Conservation (phyloP, 768 basidiomycete genomes). For the Tulasnella sp. region DNA sequence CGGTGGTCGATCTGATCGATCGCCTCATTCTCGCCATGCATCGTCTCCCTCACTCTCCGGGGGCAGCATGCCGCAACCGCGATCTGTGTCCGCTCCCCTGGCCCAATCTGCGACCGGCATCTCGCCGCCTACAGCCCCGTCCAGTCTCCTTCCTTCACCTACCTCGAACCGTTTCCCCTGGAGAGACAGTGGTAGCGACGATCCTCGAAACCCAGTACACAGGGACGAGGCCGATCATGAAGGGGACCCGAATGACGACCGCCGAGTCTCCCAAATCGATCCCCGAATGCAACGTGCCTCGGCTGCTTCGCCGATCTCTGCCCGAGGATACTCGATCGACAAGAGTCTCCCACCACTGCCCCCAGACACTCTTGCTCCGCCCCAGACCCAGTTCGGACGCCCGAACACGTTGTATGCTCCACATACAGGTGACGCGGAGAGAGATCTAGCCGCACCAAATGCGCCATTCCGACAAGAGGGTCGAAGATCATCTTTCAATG, state of each 20-base stretch:
- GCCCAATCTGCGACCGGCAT: conserved; percentile 51
- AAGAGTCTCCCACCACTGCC: conserved; percentile 82
- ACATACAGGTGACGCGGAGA: conserved; percentile 51
- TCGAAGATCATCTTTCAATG: conserved; percentile 78
- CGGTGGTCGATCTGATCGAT: conserved; percentile 46
- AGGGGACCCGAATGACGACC: conserved; percentile 12
- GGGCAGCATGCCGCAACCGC: conserved; percentile 32
- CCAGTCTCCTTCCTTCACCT: conserved; percentile 74
- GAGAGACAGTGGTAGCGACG: conserved; percentile 37
- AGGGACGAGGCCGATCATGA: conserved; percentile 29
- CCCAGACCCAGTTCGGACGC: conserved; percentile 58
- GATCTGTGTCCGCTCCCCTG: conserved; percentile 32
- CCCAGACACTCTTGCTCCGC: conserved; percentile 47
- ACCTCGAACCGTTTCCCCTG: conserved; percentile 55
- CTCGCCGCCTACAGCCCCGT: conserved; percentile 75
- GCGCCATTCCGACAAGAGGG: conserved; percentile 46
- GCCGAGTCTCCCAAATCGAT: conserved; percentile 42
- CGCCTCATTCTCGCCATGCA: conserved; percentile 42
- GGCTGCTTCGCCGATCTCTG: conserved; percentile 31
- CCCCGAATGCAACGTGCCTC: conserved; percentile 33
- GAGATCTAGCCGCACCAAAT: conserved; percentile 50
- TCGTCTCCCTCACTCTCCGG: conserved; percentile 26
- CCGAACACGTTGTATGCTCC: conserved; percentile 57
- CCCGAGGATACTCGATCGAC: conserved; percentile 41
- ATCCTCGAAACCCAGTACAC: conserved; percentile 35